phyloP scores from a whole-genome alignment of 164 flowering plant species.

The Annona squamosa region DNA sequence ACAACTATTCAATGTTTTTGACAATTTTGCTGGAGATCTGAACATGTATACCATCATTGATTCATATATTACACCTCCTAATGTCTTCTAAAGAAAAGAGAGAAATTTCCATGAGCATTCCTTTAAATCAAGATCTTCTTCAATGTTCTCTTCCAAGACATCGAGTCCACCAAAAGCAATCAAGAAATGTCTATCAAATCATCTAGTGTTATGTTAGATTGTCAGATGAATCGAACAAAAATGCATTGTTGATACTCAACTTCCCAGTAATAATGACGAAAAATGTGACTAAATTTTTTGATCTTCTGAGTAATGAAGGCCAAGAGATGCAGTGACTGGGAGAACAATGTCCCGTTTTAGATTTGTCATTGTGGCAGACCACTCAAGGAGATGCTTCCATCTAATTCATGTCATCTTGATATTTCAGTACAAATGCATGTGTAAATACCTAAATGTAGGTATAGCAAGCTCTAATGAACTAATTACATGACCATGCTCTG shows the following conservation, averaged over 20 bases:
- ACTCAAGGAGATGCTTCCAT: neutral
- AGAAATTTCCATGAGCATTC: constrained; percentile 21
- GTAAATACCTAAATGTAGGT: constrained; percentile 68
- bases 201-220: neutral
- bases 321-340: neutral
- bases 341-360: neutral
- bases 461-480: constrained; percentile 66
- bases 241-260: neutral
- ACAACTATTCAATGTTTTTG: no score
- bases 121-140: constrained; percentile 67
- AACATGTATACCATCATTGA: neutral
- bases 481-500: constrained; percentile 73
- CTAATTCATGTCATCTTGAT: constrained; percentile 1
- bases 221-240: neutral
- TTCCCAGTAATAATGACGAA: neutral
- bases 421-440: neutral
- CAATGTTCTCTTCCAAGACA: constrained; percentile 87
- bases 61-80: neutral
- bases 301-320: neutral
- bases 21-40: neutral
- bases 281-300: neutral
- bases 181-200: constrained; percentile 61
- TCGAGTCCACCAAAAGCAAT: constrained; percentile 99
- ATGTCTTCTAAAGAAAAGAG: neutral
- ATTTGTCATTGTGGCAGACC: neutral